These are phyloP conservation scores for Gleditsia sinensis DNA, from an alignment of 306 rosid species.

Conservation along the genomic window DNA sequence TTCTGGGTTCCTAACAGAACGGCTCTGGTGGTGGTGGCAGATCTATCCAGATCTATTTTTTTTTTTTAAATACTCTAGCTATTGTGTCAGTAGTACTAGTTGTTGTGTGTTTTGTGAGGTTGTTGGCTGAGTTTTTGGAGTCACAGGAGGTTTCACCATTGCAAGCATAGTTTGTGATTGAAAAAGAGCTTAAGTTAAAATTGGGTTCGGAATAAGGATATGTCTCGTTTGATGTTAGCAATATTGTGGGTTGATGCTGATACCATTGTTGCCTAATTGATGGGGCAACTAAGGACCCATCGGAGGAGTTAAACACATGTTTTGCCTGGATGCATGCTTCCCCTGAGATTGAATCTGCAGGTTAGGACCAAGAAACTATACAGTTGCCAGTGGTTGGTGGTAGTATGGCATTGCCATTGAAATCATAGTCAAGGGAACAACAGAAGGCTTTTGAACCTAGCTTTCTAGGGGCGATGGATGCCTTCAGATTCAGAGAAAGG, in stretches of 20 bases:
- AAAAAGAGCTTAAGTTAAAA: too few relatives aligned
- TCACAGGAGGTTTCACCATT: too few relatives aligned
- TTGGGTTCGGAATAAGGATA: too few relatives aligned
- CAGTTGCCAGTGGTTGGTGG: conserved; percentile 67
- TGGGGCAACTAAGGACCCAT: conserved; percentile 71
- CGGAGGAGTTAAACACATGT: conserved; percentile 61
- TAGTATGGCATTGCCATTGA: conserved; percentile 66
- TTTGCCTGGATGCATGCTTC: conserved; percentile 68
- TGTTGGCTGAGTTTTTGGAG: too few relatives aligned
- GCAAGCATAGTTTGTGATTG: too few relatives aligned
- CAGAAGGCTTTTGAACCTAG: conserved; percentile 74
- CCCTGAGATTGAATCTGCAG: conserved; percentile 85
- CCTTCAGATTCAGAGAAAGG: too few relatives aligned
- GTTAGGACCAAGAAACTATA: conserved; percentile 77
- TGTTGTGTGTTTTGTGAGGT: too few relatives aligned
- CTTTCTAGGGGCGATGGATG: conserved; percentile 41
- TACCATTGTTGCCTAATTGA: conserved; percentile 73
- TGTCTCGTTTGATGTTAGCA: conserved; percentile 76
- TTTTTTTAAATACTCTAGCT: too few relatives aligned
- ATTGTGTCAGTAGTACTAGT: too few relatives aligned
- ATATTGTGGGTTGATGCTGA: conserved; percentile 56
- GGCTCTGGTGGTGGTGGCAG: too few relatives aligned
- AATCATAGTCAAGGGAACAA: conserved; percentile 61
- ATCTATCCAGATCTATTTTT: too few relatives aligned
- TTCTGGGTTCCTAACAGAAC: too few relatives aligned